phyloP scores from a whole-genome alignment of 352 stramenopile genomes.

The Globisporangium carolinianum region DNA sequence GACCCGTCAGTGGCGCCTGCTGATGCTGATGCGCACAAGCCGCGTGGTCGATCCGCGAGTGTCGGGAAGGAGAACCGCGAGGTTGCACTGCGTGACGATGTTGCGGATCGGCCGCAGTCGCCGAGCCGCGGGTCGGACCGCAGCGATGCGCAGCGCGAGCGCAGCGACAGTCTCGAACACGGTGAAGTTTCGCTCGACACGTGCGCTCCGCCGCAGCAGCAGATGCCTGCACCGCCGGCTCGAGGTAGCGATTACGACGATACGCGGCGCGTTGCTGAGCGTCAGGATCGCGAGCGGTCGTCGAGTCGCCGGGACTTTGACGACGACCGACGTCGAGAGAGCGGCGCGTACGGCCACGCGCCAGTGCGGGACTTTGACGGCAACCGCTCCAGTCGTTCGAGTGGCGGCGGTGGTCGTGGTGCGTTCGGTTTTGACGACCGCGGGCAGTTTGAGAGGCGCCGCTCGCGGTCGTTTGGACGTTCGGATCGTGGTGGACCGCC shows the following conservation, averaged over 20 bases:
- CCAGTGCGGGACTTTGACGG: background rate
- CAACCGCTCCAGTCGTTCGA: background rate
- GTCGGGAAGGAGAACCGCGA: constrained; percentile 1
- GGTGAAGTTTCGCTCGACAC: too few species aligned
- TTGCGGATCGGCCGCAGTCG: too few species aligned
- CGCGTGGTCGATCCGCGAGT: constrained; percentile 3
- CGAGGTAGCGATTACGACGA: background rate
- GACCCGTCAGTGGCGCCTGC: too few species aligned
- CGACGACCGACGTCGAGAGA: too few species aligned
- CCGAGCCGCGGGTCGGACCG: background rate
- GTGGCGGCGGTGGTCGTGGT: background rate
- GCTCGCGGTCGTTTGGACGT: background rate
- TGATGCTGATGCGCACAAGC: too few species aligned
- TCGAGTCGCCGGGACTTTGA: background rate
- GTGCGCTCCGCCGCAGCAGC: too few species aligned
- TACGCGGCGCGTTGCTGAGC: background rate
- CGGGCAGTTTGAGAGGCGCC: background rate
- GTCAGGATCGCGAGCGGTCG: background rate
- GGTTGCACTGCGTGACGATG: background rate
- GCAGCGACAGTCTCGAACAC: too few species aligned
- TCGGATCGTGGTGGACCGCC: background rate
- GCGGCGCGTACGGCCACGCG: background rate
- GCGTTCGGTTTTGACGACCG: background rate
- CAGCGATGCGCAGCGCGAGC: too few species aligned
- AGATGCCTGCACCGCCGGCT: too few species aligned